Base-by-base conservation (phyloP, 2,329 filamentous ascomycete species). In the Lachnum nothofagi region DNA sequence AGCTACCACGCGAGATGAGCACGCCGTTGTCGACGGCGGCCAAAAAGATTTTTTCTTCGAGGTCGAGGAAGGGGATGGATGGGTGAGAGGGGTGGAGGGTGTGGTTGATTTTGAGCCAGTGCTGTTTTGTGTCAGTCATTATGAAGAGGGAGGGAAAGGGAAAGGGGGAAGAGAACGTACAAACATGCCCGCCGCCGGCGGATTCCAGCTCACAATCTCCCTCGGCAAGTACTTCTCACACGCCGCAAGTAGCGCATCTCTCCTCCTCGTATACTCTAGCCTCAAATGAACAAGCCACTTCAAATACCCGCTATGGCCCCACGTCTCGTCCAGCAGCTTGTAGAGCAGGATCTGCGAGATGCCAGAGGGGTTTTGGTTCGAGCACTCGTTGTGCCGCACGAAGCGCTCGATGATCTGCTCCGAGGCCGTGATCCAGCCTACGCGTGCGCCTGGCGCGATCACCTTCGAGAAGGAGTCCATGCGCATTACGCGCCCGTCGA, bases 381-480 rank as follows among this genome's bases (percentile, higher is more conserved):
- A 85, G 19, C 85, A 81, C 68, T 98, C 93, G 56, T 84, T 83
- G 68, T 94, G 88, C 38, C 86, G 84, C 54, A 84, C 75, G 68
- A 88, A 95, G 33, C 86, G 79, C 67, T 95, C 87, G 49, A 94
- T 72, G 50, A 98, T 76, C 70, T 96, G 86, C 61, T 85, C 85
- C 2, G 87, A 87, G 0, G 83, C 91, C 0, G 91, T 95, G 50
- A 96, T 78, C 91, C 93, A 98, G 35, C 91, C 91, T 34, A 86
- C 70, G 38, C 91, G 81, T 12, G 85, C 83, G 7, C 91, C 91
- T 0, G 91, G 91, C 0, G 89, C 78, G 25, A 95, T 76, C 1
- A 95, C 88, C 71, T 96, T 96, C 62, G 88, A 94, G 70, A 96
- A 94, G 0, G 89, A 95, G 66, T 96, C 91, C 69, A 96, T 78